Conservation (phyloP, 2,329 filamentous ascomycete genomes). For the Colletotrichum sojae region DNA sequence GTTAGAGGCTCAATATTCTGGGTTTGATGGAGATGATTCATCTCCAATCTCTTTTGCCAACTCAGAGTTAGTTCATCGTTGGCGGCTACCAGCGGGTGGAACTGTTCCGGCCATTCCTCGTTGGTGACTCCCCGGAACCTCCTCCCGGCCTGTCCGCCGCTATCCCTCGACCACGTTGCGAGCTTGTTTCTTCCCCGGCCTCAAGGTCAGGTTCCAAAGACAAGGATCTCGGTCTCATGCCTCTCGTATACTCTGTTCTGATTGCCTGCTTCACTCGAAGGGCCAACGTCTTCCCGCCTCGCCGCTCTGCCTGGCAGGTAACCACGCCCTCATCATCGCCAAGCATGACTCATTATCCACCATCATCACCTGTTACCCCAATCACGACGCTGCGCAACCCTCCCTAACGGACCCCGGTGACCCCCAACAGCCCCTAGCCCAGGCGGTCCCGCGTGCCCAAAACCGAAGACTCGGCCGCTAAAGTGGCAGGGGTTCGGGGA, state of each 20-base stretch:
- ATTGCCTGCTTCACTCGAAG: background rate
- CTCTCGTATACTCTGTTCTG: background rate
- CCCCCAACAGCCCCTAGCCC: background rate
- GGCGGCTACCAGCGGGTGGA: background rate
- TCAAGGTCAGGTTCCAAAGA: background rate
- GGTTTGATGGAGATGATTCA: background rate
- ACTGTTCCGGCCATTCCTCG: background rate
- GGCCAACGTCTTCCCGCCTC: background rate
- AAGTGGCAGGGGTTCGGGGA: background rate
- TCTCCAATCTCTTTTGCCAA: background rate
- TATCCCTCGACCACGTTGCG: background rate
- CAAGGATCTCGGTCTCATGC: background rate
- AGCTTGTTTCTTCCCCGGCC: slow-evolving; percentile 5
- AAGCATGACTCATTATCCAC: slow-evolving; percentile 35
- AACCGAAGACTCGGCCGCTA: slow-evolving; percentile 16
- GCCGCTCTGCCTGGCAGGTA: slow-evolving; percentile 34
- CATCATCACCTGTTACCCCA: background rate
- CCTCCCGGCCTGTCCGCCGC: too few relatives aligned
- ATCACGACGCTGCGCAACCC: slow-evolving; percentile 22
- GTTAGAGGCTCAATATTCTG: background rate
- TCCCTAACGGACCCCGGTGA: slow-evolving; percentile 5
- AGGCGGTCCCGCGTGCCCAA: background rate
- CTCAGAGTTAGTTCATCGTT: background rate
- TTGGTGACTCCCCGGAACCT: background rate
- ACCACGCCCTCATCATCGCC: slow-evolving; percentile 30